Conservation (phyloP, 148 eudicot genomes). For the Rhododendron ferrugineum region DNA sequence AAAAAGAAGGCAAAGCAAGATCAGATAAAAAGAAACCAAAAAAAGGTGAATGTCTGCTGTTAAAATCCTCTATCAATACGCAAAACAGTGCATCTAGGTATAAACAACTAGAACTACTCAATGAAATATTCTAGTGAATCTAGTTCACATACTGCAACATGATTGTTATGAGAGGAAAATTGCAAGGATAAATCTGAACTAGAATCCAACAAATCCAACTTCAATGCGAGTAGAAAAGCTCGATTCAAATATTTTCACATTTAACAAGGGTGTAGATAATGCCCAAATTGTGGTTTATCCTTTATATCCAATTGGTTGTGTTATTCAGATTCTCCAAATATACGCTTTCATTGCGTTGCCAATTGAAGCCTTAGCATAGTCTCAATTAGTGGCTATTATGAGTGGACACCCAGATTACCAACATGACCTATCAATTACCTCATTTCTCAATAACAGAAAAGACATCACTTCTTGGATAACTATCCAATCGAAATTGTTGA, state of each 20-base stretch:
- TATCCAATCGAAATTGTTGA: not conserved
- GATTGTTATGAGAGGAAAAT: not conserved
- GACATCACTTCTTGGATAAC: not conserved
- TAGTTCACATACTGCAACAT: not conserved
- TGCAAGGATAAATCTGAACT: not conserved
- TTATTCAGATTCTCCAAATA: not conserved
- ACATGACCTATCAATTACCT: not conserved
- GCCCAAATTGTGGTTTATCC: not conserved
- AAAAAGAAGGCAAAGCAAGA: slow-evolving; percentile 9
- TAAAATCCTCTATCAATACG: not conserved
- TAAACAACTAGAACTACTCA: slow-evolving; percentile 3
- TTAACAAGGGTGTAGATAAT: not conserved
- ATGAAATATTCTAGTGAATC: not conserved
- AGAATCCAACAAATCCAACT: slow-evolving; percentile 8
- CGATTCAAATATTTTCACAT: not conserved
- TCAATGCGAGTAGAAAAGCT: not conserved
- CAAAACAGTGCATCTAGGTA: not conserved
- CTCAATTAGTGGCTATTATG: not conserved
- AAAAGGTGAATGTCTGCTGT: not conserved
- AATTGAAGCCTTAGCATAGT: not conserved
- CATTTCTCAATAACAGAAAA: not conserved
- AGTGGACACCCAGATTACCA: not conserved
- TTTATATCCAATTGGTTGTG: not conserved
- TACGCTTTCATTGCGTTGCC: not conserved
- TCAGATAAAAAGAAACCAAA: not conserved